Percentiles rank a stretch among this genome's conserved stretches.
phyloP scores from a whole-genome alignment of 768 basidiomycete species.

The Kwoniella botswanensis region DNA sequence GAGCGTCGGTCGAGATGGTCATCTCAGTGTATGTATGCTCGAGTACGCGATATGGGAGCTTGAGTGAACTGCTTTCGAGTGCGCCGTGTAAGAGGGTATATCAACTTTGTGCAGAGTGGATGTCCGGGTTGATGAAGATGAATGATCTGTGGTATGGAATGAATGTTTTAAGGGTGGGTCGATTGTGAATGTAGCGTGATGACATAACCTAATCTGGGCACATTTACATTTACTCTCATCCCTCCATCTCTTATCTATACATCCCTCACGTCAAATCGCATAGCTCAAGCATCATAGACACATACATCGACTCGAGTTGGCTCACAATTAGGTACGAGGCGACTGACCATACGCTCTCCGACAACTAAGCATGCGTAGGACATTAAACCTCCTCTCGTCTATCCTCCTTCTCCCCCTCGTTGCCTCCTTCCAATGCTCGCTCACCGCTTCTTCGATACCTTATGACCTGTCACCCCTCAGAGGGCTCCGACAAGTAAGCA shows the following conservation, averaged over 20 bases:
- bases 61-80: no score
- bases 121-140: not conserved
- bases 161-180: not conserved
- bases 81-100: no score
- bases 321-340: no score
- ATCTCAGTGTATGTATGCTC: not conserved
- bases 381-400: not conserved
- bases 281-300: no score
- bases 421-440: slow-evolving; percentile 34
- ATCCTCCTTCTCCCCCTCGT: slow-evolving; percentile 21
- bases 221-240: no score
- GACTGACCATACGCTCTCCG: no score
- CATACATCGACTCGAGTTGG: no score
- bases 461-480: slow-evolving; percentile 50
- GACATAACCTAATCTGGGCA: not conserved
- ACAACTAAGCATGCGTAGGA: slow-evolving; percentile 9
- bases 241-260: no score
- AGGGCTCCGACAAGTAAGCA: slow-evolving; percentile 32
- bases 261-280: no score
- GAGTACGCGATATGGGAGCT: not conserved
- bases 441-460: slow-evolving; percentile 35
- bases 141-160: not conserved
- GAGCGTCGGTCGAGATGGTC: not conserved
- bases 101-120: no score
- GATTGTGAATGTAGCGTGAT: not conserved